Evolutionary conservation across 768 basidiomycete species (phyloP).

Genomic region (Hypholoma sublateritium): DNA sequence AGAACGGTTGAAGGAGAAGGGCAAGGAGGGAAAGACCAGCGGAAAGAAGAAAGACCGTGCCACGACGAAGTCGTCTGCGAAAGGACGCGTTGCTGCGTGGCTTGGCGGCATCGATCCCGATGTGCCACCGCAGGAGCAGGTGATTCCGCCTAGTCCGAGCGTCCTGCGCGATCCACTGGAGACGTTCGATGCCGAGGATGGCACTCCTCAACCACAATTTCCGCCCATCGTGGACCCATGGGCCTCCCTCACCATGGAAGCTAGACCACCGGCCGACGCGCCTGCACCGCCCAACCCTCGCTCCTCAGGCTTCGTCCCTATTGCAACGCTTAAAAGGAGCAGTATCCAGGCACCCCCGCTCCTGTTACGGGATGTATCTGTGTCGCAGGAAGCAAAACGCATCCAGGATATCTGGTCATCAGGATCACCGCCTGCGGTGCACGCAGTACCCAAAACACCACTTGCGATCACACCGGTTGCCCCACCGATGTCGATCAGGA

Average conservation of each 20-base stretch:
- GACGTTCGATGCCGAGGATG: slow-evolving; percentile 8
- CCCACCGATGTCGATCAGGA: slow-evolving; percentile 31
- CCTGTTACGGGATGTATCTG: slow-evolving; percentile 22
- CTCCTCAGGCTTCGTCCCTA: slow-evolving; percentile 74
- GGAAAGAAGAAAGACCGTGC: slow-evolving; percentile 26
- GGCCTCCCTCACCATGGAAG: slow-evolving; percentile 4
- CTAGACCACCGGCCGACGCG: slow-evolving; percentile 17
- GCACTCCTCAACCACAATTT: background rate
- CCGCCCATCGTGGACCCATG: slow-evolving; percentile 2
- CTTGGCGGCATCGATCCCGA: slow-evolving; percentile 64
- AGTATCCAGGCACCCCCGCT: slow-evolving; percentile 22
- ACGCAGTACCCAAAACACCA: slow-evolving; percentile 21
- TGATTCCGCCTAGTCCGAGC: slow-evolving; percentile 40
- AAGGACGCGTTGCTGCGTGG: slow-evolving; percentile 80
- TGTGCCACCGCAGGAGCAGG: slow-evolving; percentile 51
- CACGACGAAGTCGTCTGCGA: slow-evolving; percentile 43
- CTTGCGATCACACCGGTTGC: slow-evolving; percentile 21
- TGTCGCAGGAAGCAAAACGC: slow-evolving; percentile 35
- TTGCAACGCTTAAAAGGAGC: slow-evolving; percentile 51
- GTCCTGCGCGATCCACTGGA: slow-evolving; percentile 18
- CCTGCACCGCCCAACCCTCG: slow-evolving; percentile 61
- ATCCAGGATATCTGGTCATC: slow-evolving; percentile 41
- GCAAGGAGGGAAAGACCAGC: slow-evolving; percentile 22
- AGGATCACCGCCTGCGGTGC: slow-evolving; percentile 13
- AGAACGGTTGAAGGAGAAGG: slow-evolving; percentile 23